Evolutionary conservation across 2,329 filamentous ascomycete genomes (phyloP).

Genomic region (Cordyceps cicadae): DNA sequence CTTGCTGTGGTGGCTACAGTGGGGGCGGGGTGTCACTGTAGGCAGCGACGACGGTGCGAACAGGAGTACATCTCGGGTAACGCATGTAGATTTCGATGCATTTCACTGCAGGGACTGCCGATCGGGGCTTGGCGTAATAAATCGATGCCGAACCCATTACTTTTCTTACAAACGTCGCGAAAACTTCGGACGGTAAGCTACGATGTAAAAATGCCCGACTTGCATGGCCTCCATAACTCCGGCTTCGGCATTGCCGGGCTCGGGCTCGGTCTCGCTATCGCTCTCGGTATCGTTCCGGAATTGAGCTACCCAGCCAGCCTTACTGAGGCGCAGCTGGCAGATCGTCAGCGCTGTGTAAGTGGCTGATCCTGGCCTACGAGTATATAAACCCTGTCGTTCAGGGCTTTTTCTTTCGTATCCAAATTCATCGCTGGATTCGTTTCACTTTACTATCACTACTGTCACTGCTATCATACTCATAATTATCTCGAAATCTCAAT

Average conservation of each 20-base stretch:
- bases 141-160: not conserved
- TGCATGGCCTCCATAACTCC: not conserved
- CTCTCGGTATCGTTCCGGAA: conserved; percentile 2
- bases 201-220: not conserved
- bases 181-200: not conserved
- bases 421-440: not conserved
- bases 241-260: not conserved
- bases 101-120: not conserved
- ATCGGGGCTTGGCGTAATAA: no score
- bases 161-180: not conserved
- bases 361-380: not conserved
- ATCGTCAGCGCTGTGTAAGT: not conserved
- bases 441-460: not conserved
- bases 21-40: not conserved
- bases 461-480: not conserved
- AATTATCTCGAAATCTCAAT: not conserved
- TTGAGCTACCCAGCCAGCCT: not conserved
- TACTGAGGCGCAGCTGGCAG: not conserved
- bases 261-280: conserved; percentile 2
- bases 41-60: not conserved
- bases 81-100: not conserved
- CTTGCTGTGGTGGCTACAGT: not conserved
- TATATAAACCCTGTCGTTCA: not conserved
- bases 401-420: not conserved
- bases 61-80: not conserved